phyloP scores from a whole-genome alignment of 495 filamentous ascomycete species.

The Daldinia concentrica region DNA sequence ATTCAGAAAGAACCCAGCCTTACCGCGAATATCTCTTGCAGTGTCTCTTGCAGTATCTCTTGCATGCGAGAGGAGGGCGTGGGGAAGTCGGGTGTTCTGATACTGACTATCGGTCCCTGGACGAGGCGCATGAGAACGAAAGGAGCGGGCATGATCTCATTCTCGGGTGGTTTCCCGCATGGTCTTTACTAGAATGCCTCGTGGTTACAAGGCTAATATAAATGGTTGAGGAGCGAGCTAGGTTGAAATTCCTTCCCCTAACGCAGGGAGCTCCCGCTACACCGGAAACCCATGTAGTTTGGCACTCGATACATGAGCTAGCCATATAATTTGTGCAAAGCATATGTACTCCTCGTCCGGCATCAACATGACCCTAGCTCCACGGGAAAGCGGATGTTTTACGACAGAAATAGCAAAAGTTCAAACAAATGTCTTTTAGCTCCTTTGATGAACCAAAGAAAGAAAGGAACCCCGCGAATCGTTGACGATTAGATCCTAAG shows the following conservation, averaged over 20 bases:
- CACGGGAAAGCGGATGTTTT: constrained; percentile 21
- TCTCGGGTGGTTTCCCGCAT: constrained; percentile 18
- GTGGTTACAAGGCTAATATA: neutral
- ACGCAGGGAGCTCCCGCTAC: constrained; percentile 33
- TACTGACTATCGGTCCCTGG: constrained; percentile 9
- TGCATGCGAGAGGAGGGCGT: constrained; percentile 15
- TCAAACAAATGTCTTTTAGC: constrained; percentile 6
- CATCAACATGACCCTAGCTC: constrained; percentile 17
- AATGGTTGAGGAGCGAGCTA: constrained; percentile 6
- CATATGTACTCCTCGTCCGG: constrained; percentile 16
- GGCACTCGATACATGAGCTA: constrained; percentile 15
- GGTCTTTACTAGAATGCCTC: constrained; percentile 1
- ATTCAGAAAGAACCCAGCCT: constrained; percentile 30
- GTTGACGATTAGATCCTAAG: constrained; percentile 16
- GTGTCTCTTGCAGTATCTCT: too few species aligned
- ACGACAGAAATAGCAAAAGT: constrained; percentile 33
- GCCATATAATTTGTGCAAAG: neutral
- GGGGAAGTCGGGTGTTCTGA: constrained; percentile 17
- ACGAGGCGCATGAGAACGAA: constrained; percentile 30
- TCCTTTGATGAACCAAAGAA: constrained; percentile 15
- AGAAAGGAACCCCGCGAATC: constrained; percentile 31
- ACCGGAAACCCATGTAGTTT: constrained; percentile 11
- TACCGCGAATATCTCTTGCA: too few species aligned
- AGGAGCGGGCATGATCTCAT: constrained; percentile 38
- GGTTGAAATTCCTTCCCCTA: constrained; percentile 30